Evolutionary conservation across 352 stramenopile species (phyloP), one percentile per base, ranked within the genome.

Genomic region (Phytophthora fragariaefolia): DNA sequence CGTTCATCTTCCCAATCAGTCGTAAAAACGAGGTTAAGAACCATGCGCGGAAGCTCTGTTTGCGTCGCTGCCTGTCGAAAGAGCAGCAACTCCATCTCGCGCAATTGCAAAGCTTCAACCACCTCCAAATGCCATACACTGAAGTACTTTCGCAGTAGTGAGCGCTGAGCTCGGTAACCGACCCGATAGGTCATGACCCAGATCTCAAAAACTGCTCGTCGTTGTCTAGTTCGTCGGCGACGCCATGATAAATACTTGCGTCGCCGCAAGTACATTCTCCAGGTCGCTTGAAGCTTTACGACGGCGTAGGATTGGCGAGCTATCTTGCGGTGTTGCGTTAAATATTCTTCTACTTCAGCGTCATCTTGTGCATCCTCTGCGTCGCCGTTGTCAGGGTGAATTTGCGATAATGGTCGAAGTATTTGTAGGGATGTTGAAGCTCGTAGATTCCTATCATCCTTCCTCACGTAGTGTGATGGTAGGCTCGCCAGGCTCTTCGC

Each of bases 11-110:
- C 69, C 30, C 80, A 77, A 22, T 76, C 75, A 0, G 74, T 79
- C 4, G 80, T 93, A 46, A 93, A 86, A 1, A 91, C 82, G n/a
- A 94, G 64, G 38, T 94, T 94, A 42, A 90, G 69, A 4, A 92
- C 83, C 60, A 92, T 60, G 1, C 70, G 77, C 3, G 83, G 80
- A 17, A 91, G 42, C 32, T 76, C 67, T 15, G 70, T 55, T 27
- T 80, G 73, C n/a, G 65, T 87, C 23, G 63, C 83, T 24, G 80
- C 81, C 27, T 87, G 71, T 24, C 70, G 76, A 22, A 89, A 90
- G 30, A 94, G 72, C 32, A 68, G 66, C 10, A 92, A 68, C 69
- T 94, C 85, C 56, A 92, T 79, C 22, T 73, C 59, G 1, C 74
- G 85, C 5, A 94, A 68, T 57, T 77, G 69, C 13, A 88, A 61